Evolutionary conservation across 192 early-diverging fungal species (phyloP), one percentile per base, ranked within the genome.

Genomic region (Gryganskiella cystojenkinii): DNA sequence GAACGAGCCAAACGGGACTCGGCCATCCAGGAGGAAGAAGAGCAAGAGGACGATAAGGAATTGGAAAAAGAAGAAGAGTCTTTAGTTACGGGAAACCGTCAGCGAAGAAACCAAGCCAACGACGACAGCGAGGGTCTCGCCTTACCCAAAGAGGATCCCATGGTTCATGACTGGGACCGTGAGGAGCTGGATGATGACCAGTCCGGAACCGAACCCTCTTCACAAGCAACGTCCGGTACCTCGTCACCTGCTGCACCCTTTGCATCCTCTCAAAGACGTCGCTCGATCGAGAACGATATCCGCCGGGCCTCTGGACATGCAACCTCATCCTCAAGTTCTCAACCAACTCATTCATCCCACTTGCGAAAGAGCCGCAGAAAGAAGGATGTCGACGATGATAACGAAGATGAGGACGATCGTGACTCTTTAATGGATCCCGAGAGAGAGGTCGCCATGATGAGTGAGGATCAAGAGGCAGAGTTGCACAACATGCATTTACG

Each of bases 131-230:
- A 37, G 6, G 61, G 45, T 25, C 33, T 63, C 20, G 74, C 61
- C 3, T 31, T 78, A 5, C 61, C 49, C 22, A 67, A 57, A 3
- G 74, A 78, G 27, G 74, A 78, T 31, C 74, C 74, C n/a, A 31
- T 52, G 3, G 19, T 69, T 10, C 74, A 78, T 47, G 74, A 78
- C 19, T 78, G 74, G 74, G 74, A 78, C n/a, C 27, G 63, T 40
- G 74, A 78, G 19, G 74, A 78, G n/a, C 55, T 78, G 3, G 66
- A 78, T 19, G 74, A 78, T 15, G 74, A n/a, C n/a, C n/a, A n/a
- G n/a, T n/a, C n/a, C n/a, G n/a, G n/a, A n/a, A n/a, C n/a, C n/a
- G n/a, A n/a, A n/a, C n/a, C n/a, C n/a, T n/a, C 49, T 17, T 35
- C 55, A 11, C n/a, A 22, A 8, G 24, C 53, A 14, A 19, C 22